Conservation (phyloP, 2,329 filamentous ascomycete genomes). For the Zymoseptoria crescenta region DNA sequence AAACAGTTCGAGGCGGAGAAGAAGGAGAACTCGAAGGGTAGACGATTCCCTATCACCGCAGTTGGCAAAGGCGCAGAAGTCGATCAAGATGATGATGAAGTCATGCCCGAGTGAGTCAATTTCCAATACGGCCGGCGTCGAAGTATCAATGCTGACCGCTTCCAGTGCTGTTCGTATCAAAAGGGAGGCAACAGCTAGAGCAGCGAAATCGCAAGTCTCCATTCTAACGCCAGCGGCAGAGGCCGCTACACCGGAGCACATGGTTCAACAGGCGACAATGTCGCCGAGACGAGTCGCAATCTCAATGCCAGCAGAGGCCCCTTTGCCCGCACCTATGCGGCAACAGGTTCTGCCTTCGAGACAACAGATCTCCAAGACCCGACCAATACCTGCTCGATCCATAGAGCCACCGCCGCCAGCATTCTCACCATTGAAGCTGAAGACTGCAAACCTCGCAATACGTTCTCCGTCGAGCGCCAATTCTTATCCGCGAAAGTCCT, state of each 20-base stretch:
- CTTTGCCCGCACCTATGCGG: too few species aligned
- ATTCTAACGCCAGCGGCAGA: background rate
- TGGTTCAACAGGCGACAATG: background rate
- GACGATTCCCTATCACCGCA: conserved; percentile 4
- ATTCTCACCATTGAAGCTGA: background rate
- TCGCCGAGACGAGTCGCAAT: background rate
- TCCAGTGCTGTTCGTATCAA: background rate
- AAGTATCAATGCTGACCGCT: background rate
- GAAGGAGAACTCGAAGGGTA: conserved; percentile 4
- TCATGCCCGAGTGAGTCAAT: background rate
- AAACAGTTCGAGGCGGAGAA: conserved; percentile 15
- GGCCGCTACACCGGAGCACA: too few species aligned
- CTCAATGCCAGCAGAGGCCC: background rate
- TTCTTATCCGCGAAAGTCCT: background rate
- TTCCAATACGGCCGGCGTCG: background rate
- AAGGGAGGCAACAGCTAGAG: background rate
- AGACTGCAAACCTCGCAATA: background rate
- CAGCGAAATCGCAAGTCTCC: background rate
- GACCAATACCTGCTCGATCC: background rate
- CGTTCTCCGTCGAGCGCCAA: background rate
- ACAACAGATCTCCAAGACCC: background rate
- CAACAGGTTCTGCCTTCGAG: background rate
- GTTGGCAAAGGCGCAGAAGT: conserved; percentile 5
- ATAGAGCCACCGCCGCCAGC: background rate
- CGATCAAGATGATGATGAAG: conserved; percentile 16